Base-by-base conservation (phyloP, 352 stramenopile genomes). In the Globisporangium alternatum region DNA sequence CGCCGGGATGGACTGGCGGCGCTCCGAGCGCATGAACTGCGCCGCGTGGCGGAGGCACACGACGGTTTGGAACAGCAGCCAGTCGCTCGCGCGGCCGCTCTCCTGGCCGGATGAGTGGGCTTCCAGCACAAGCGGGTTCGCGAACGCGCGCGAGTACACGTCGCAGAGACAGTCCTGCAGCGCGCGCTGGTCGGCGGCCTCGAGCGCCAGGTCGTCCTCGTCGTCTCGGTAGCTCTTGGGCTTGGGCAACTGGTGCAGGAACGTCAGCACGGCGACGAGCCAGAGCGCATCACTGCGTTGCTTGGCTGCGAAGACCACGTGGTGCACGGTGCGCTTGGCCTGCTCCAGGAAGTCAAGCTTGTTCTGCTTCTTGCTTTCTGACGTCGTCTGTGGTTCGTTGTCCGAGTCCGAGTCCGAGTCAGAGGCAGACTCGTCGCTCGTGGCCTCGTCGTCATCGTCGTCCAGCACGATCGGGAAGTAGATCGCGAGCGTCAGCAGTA, bases 21-120 rank as follows among this genome's bases (percentile, higher is more conserved):
- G 70, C 64, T 86, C 70, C 28, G 74, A 65, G 55, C 79, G 79
- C 77, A 87, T 81, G 59, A 90, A 90, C 31, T 83, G 63, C 35
- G 69, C 68, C 10, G 81, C 81, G 48, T 78, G 64, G 33, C 81
- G 79, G n/a, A 88, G 58, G 43, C 81, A 90, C 41, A 82, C 62
- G 19, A 82, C 22, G 25, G 64, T 59, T 33, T 67, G 43, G 41
- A 82, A 54, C 21, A 75, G 55, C 60, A 58, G 33, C 51, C 70
- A 58, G 49, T 68, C 71, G 35, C 39, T 59, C 8, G 68, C 54
- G 13, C 57, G 55, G 57, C 43, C 56, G 59, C 33, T 3, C 3
- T 75, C 69, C 3, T 74, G 63, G 1, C 30, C 56, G 15, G n/a
- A 21, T 4, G 47, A 21, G 56, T 57, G 44, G n/a, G 31, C 22